A percentile compares a stretch with the other conserved stretches of the same genome.
phyloP scores from a whole-genome alignment of 2,329 filamentous ascomycete genomes.

The Fusarium incarnatum region DNA sequence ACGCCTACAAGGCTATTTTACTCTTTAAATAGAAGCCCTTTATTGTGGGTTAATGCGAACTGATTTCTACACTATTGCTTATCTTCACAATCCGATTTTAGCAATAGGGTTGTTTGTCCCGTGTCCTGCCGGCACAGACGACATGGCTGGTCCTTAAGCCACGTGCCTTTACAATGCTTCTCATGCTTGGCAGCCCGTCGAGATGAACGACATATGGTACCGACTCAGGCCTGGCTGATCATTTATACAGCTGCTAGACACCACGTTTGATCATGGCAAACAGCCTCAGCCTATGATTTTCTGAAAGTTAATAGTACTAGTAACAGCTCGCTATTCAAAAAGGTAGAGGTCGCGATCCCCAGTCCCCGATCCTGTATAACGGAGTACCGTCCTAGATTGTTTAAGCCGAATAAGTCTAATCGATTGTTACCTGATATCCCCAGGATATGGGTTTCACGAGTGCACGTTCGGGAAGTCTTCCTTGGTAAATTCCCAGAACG shows the following conservation, averaged over 20 bases:
- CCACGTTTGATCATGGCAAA: background rate
- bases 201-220: background rate
- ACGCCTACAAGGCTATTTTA: conserved; percentile 29
- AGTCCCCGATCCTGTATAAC: background rate
- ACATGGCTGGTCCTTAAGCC: conserved; percentile 8
- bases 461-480: conserved; percentile 6
- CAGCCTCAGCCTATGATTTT: background rate
- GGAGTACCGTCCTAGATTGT: background rate
- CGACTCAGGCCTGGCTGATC: background rate
- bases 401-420: conserved; percentile 3
- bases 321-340: background rate
- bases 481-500: conserved; percentile 12
- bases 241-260: background rate
- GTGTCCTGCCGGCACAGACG: conserved; percentile 12
- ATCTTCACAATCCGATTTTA: background rate
- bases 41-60: conserved; percentile 7
- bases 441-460: conserved; percentile 20
- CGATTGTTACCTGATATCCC: background rate
- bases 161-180: conserved; percentile 11
- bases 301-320: background rate
- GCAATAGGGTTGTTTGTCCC: background rate
- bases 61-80: background rate
- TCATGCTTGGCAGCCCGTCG: conserved; percentile 4
- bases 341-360: background rate
- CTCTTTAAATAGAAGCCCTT: conserved; percentile 19